phyloP scores from a whole-genome alignment of 768 basidiomycete species.

The Arthromyces matolae region DNA sequence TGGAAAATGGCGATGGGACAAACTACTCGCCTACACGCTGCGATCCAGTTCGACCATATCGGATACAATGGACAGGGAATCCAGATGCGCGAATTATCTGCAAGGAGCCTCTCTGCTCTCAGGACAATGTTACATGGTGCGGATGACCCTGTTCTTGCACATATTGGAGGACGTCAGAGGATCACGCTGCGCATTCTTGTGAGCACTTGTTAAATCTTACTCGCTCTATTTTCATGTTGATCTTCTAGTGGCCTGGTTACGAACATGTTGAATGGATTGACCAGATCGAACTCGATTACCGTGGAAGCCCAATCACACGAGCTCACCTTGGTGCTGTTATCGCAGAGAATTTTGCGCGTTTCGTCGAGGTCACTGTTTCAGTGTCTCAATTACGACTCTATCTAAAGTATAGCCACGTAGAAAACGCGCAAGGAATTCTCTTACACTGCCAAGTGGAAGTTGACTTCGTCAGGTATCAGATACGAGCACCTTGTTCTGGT shows the following conservation, averaged over 20 bases:
- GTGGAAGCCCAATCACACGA: slow-evolving; percentile 38
- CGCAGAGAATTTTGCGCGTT: slow-evolving; percentile 35
- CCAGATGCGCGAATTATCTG: slow-evolving; percentile 41
- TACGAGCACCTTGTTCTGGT: too few relatives aligned
- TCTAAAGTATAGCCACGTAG: too few relatives aligned
- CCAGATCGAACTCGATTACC: slow-evolving; percentile 30
- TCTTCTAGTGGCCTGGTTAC: slow-evolving; percentile 47
- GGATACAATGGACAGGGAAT: slow-evolving; percentile 41
- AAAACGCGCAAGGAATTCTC: too few relatives aligned
- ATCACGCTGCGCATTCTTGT: slow-evolving; percentile 41
- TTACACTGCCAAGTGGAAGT: too few relatives aligned
- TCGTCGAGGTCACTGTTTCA: slow-evolving; percentile 43
- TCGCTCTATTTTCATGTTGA: not conserved
- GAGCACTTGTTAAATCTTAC: slow-evolving; percentile 1
- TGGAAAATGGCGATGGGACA: slow-evolving; percentile 23
- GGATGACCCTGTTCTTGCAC: slow-evolving; percentile 35
- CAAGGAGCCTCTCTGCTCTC: slow-evolving; percentile 31
- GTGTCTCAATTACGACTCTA: too few relatives aligned
- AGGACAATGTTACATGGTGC: slow-evolving; percentile 37
- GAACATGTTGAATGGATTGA: slow-evolving; percentile 36
- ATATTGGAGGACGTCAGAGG: slow-evolving; percentile 28
- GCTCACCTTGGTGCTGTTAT: slow-evolving; percentile 37
- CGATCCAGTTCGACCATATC: slow-evolving; percentile 40
- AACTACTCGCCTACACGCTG: slow-evolving; percentile 18
- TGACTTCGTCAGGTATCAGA: too few relatives aligned